Evolutionary conservation across 805 yeast species (phyloP).

Genomic region (Hanseniaspora thailandica): DNA sequence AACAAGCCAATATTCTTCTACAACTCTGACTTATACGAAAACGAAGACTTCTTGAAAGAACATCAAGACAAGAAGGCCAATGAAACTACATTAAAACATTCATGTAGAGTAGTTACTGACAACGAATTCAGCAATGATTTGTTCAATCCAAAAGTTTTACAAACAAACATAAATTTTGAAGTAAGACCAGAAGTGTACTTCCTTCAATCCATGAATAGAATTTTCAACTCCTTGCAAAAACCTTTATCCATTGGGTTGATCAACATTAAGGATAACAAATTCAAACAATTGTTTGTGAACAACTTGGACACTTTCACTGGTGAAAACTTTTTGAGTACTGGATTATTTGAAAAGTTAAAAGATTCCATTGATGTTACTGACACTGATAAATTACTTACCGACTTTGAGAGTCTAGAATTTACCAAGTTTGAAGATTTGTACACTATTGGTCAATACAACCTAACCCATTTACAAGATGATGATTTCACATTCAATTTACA

Average conservation of each 20-base stretch:
- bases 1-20: conserved; percentile 20
- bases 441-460: conserved; percentile 14
- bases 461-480: conserved; percentile 18
- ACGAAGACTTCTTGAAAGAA: conserved; percentile 10
- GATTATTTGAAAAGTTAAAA: neutral
- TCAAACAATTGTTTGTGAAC: neutral
- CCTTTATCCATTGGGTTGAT: conserved; percentile 5
- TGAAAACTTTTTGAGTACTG: conserved; percentile 3
- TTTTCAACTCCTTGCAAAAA: conserved; percentile 4
- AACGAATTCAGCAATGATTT: neutral
- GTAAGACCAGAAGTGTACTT: conserved; percentile 12
- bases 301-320: neutral
- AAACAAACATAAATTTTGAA: neutral
- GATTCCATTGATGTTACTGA: conserved; percentile 1
- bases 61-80: neutral
- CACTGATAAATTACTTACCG: neutral
- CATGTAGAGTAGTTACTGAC: neutral
- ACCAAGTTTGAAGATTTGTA: conserved; percentile 14
- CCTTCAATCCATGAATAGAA: conserved; percentile 7
- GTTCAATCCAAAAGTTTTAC: conserved; percentile 5
- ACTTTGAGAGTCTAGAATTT: neutral
- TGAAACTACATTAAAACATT: neutral
- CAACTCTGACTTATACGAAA: conserved; percentile 20
- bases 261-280: neutral
- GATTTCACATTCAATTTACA: conserved; percentile 25